Evolutionary conservation across 768 basidiomycete species (phyloP), one percentile per base, ranked within the genome.

Genomic region (Candolleomyces eurysporus): DNA sequence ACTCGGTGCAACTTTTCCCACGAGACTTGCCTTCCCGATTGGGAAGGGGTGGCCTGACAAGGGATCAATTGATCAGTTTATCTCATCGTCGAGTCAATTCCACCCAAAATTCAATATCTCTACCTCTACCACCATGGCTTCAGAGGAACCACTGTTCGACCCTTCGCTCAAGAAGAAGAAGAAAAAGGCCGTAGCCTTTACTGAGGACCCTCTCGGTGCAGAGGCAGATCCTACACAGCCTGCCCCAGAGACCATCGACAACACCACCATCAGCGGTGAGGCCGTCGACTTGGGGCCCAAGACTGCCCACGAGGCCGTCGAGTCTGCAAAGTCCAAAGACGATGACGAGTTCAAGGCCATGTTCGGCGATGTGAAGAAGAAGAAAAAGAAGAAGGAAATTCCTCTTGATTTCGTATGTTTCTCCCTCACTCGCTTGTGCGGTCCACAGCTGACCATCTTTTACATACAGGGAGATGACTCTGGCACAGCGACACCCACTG

Each of bases 361-460:
- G 88, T 94, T 94, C 69, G 91, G 89, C 3, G 92, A 92, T 71
- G 70, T 92, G 72, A 94, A 92, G 83, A 94, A 90, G 83, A 94
- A 93, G 75, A 94, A 93, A 79, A 94, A 94, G 80, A 92, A 90
- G 81, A 94, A 92, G 73, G 92, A 93, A 60, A 91, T 94, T 61
- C 91, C 91, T 5, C 82, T 92, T 72, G 90, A 92, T 74, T 76
- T 92, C 62, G 90, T 90, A 71, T 65, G 89, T 78, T 30, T 49
- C 10, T 50, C 32, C 4, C 16, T n/a, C 19, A 31, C n/a, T 36
- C 55, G 19, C 61, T 74, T 10, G 14, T 40, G 11, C 9, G 13
- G 42, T 14, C 4, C n/a, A 42, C 21, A n/a, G 13, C 48, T 32
- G 32, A 61, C 49, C 31, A 10, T n/a, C 51, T 21, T 31, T 19